phyloP scores from a whole-genome alignment of 2,329 filamentous ascomycete genomes.

The Alternaria panax region DNA sequence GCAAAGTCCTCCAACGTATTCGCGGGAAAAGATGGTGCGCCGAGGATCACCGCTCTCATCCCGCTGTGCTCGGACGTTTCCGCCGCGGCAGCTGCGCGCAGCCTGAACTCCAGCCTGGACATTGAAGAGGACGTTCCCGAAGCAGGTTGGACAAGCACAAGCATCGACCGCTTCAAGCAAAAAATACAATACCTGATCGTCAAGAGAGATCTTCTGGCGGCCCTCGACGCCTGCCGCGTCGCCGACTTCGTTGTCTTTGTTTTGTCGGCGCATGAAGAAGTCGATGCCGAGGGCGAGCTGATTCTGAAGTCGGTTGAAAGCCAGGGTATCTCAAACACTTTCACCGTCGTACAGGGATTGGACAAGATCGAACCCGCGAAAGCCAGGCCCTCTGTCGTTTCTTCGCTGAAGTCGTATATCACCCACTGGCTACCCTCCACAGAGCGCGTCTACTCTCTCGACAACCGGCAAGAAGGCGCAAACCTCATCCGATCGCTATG shows the following conservation, averaged over 20 bases:
- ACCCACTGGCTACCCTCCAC: constrained; percentile 92
- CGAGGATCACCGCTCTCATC: constrained; percentile 86
- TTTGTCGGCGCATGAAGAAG: constrained; percentile 81
- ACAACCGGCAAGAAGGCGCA: constrained; percentile 86
- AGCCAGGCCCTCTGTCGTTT: constrained; percentile 75
- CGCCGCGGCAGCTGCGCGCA: constrained; percentile 69
- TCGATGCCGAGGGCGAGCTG: constrained; percentile 83
- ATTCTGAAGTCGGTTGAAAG: constrained; percentile 88
- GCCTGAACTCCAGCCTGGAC: constrained; percentile 81
- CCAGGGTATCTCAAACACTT: constrained; percentile 92
- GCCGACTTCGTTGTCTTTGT: constrained; percentile 93
- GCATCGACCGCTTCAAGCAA: constrained; percentile 92
- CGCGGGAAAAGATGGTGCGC: constrained; percentile 82
- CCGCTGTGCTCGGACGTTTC: constrained; percentile 80
- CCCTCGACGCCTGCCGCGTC: constrained; percentile 83
- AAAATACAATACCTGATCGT: constrained; percentile 85
- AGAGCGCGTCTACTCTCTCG: constrained; percentile 88
- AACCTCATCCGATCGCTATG: constrained; percentile 92
- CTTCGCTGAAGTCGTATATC: constrained; percentile 89
- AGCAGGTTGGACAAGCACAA: constrained; percentile 67
- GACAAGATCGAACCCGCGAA: constrained; percentile 82
- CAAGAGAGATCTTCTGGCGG: constrained; percentile 75
- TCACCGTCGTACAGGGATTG: constrained; percentile 82
- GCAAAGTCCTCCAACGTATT: constrained; percentile 82
- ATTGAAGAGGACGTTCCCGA: constrained; percentile 70